These are phyloP conservation scores for Vairimorpha ceranae DNA, from an alignment of 371 early-diverging fungal genomes.

Conservation along the genomic window DNA sequence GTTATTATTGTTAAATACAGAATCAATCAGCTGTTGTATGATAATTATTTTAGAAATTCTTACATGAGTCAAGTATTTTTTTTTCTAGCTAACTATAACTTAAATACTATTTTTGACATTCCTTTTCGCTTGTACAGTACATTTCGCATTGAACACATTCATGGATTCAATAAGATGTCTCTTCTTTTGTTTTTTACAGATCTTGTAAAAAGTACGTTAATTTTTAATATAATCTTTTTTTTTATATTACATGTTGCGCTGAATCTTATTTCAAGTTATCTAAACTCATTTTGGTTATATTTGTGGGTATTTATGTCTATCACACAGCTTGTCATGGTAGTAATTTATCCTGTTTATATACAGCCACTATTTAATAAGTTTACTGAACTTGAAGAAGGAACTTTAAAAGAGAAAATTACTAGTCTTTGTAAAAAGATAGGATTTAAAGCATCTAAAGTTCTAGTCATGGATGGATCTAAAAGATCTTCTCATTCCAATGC, in stretches of 20 bases:
- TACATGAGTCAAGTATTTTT: slow-evolving; percentile 6
- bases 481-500: slow-evolving; percentile 88
- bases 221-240: slow-evolving; percentile 43
- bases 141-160: slow-evolving; percentile 82
- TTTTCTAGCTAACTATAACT: slow-evolving; percentile 3
- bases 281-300: slow-evolving; percentile 22
- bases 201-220: slow-evolving; percentile 60
- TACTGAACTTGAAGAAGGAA: slow-evolving; percentile 72
- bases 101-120: slow-evolving; percentile 63
- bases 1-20: slow-evolving; percentile 4
- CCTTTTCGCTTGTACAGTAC: slow-evolving; percentile 77
- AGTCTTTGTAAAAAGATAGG: slow-evolving; percentile 72
- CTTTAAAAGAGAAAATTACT: slow-evolving; percentile 73
- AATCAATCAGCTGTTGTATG: slow-evolving; percentile 4
- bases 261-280: slow-evolving; percentile 23
- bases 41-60: slow-evolving; percentile 1
- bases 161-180: slow-evolving; percentile 93
- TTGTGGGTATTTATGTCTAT: slow-evolving; percentile 61
- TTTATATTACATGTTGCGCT: slow-evolving; percentile 21
- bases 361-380: slow-evolving; percentile 94
- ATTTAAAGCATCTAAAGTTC: slow-evolving; percentile 84
- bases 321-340: slow-evolving; percentile 77
- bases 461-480: slow-evolving; percentile 85
- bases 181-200: slow-evolving; percentile 72
- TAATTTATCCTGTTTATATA: slow-evolving; percentile 83